A percentile compares a stretch with the other conserved stretches of the same genome.
Evolutionary conservation across 2,329 filamentous ascomycete species (phyloP).

Genomic region (Chaetothyriales sp.): DNA sequence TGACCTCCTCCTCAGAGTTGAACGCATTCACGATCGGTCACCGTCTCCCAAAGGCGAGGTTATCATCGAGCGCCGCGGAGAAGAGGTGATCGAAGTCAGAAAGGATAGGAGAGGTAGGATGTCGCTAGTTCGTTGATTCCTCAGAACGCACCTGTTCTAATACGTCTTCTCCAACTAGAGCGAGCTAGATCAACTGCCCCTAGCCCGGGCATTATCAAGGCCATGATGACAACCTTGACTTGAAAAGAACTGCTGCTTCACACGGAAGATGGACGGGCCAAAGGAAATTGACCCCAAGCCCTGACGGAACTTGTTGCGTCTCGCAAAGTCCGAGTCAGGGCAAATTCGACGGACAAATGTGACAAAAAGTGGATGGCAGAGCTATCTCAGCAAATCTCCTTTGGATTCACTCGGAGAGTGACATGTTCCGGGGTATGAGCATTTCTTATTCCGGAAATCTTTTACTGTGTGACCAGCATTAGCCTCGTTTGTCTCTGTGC

Average conservation of each 20-base stretch:
- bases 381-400: no score
- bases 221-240: slow-evolving; percentile 59
- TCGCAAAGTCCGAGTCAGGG: no score
- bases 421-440: no score
- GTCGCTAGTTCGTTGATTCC: slow-evolving; percentile 25
- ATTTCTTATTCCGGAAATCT: no score
- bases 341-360: no score
- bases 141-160: neutral
- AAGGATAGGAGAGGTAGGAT: slow-evolving; percentile 95
- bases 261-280: no score
- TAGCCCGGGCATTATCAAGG: slow-evolving; percentile 49
- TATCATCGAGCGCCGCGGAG: slow-evolving; percentile 26
- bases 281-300: no score
- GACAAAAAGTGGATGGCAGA: no score
- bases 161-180: slow-evolving; percentile 8
- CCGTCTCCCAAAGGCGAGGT: slow-evolving; percentile 19
- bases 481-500: no score
- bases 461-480: no score
- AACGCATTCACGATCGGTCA: slow-evolving; percentile 17
- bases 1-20: slow-evolving; percentile 13
- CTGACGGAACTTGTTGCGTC: no score
- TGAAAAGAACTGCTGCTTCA: slow-evolving; percentile 23
- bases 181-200: slow-evolving; percentile 32
- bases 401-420: no score
- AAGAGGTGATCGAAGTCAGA: slow-evolving; percentile 51